Conservation (phyloP, 2,329 filamentous ascomycete species). For the Ascochyta viciae-villosae region DNA sequence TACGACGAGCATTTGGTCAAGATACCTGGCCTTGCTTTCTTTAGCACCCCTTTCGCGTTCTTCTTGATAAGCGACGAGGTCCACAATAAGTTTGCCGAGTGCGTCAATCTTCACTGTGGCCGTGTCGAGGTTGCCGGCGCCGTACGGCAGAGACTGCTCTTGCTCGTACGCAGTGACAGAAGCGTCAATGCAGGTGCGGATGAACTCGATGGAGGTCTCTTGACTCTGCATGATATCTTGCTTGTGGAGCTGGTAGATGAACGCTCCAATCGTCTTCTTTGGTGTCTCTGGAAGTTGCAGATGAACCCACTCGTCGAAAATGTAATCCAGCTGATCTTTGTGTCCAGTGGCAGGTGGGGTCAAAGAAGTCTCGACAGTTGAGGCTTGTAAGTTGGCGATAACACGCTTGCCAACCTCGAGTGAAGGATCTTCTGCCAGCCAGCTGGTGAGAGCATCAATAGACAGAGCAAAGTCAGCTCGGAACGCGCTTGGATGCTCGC, state of each 20-base stretch:
- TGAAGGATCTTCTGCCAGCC: conserved; percentile 76
- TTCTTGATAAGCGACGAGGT: conserved; percentile 75
- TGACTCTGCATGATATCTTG: conserved; percentile 74
- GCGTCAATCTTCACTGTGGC: conserved; percentile 76
- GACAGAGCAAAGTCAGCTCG: conserved; percentile 87
- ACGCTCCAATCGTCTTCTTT: conserved; percentile 74
- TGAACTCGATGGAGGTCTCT: conserved; percentile 80
- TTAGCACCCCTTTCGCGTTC: conserved; percentile 65
- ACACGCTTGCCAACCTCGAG: conserved; percentile 73
- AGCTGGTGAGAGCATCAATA: conserved; percentile 79
- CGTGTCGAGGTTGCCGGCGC: conserved; percentile 64
- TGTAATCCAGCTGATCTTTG: conserved; percentile 87
- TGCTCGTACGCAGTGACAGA: conserved; percentile 81
- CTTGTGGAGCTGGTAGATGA: conserved; percentile 83
- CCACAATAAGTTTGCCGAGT: conserved; percentile 78
- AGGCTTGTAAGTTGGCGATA: conserved; percentile 68
- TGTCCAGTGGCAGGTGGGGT: conserved; percentile 66
- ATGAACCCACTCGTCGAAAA: conserved; percentile 94
- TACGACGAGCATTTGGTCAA: conserved; percentile 81
- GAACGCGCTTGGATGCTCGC: conserved; percentile 77
- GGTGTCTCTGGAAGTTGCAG: conserved; percentile 79
- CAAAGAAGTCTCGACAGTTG: conserved; percentile 61
- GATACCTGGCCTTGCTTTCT: conserved; percentile 70
- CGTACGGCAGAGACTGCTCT: conserved; percentile 64
- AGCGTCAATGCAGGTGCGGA: conserved; percentile 80